Evolutionary conservation across 176 grass and related monocot genomes (phyloP).

Genomic region (Eragrostis nindensis): DNA sequence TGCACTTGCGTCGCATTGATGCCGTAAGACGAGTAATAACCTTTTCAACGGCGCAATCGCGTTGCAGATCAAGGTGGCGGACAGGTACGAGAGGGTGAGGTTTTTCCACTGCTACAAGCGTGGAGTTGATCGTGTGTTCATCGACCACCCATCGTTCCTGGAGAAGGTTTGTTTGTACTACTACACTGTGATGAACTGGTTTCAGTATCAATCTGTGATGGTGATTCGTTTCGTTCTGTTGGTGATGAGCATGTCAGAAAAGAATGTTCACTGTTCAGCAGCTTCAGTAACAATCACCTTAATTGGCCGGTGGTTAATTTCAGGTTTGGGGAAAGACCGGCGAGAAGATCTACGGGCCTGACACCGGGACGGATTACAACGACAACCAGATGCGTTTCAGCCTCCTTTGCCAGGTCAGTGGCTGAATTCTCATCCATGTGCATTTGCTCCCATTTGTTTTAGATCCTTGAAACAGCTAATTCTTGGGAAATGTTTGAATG

Average conservation of each 20-base stretch:
- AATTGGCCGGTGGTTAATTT: constrained; percentile 24
- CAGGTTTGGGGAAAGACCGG: constrained; percentile 97
- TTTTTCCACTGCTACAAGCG: constrained; percentile 95
- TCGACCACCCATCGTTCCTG: constrained; percentile 90
- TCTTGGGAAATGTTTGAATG: background rate
- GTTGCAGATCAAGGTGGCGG: constrained; percentile 71
- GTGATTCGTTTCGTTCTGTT: background rate
- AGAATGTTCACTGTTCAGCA: background rate
- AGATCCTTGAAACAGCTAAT: background rate
- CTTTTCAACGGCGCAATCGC: background rate
- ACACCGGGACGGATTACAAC: constrained; percentile 66
- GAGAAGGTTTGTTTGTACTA: constrained; percentile 74
- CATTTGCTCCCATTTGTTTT: background rate
- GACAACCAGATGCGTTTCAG: constrained; percentile 96
- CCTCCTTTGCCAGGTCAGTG: constrained; percentile 74
- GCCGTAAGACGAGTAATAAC: background rate
- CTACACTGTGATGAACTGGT: too few species aligned
- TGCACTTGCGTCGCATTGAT: background rate
- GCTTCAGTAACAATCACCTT: constrained; percentile 3
- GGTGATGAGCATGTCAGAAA: background rate
- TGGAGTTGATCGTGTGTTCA: constrained; percentile 91
- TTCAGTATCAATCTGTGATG: too few species aligned
- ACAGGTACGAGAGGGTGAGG: constrained; percentile 67
- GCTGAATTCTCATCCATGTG: background rate
- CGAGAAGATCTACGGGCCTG: constrained; percentile 92